A percentile compares a stretch with the other conserved stretches of the same genome.
Conservation (phyloP, 2,329 filamentous ascomycete species). For the Cytospora schulzeri region DNA sequence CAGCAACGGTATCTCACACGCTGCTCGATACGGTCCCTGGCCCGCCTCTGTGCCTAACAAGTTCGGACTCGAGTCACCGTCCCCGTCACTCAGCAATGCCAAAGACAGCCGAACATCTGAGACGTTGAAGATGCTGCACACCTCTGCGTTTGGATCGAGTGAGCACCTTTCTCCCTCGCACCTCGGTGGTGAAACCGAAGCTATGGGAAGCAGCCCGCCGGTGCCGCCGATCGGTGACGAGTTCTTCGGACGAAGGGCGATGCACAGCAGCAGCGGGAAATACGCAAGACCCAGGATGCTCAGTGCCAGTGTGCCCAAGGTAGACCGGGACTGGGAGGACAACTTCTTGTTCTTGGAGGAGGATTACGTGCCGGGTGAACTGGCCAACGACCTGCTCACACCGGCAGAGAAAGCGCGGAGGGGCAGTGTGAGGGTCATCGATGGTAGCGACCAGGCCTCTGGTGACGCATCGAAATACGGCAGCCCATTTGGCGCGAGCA, state of each 20-base stretch:
- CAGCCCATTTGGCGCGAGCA: conserved; percentile 58
- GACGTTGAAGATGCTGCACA: conserved; percentile 65
- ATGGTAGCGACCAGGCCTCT: conserved; percentile 35
- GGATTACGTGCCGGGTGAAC: conserved; percentile 77
- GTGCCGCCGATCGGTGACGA: conserved; percentile 58
- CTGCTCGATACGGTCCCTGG: conserved; percentile 85
- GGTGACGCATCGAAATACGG: conserved; percentile 63
- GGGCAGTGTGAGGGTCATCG: conserved; percentile 58
- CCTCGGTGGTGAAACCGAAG: conserved; percentile 40
- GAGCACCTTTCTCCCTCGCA: conserved; percentile 50
- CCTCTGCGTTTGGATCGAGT: conserved; percentile 67
- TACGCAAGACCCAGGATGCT: conserved; percentile 68
- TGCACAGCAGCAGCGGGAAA: conserved; percentile 64
- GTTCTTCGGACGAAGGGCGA: conserved; percentile 69
- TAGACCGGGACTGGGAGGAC: conserved; percentile 64
- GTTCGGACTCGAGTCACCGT: conserved; percentile 85
- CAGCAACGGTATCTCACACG: conserved; percentile 91
- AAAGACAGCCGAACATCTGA: conserved; percentile 64
- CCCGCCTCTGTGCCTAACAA: conserved; percentile 91
- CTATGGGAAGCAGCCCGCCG: conserved; percentile 47
- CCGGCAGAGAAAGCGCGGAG: conserved; percentile 68
- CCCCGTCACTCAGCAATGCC: conserved; percentile 68
- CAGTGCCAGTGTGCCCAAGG: conserved; percentile 69
- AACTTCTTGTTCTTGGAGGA: conserved; percentile 80
- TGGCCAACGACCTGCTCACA: conserved; percentile 65